These are phyloP conservation scores for Irineochytrium annulatum DNA, from an alignment of 192 early-diverging fungal genomes.

Conservation along the genomic window DNA sequence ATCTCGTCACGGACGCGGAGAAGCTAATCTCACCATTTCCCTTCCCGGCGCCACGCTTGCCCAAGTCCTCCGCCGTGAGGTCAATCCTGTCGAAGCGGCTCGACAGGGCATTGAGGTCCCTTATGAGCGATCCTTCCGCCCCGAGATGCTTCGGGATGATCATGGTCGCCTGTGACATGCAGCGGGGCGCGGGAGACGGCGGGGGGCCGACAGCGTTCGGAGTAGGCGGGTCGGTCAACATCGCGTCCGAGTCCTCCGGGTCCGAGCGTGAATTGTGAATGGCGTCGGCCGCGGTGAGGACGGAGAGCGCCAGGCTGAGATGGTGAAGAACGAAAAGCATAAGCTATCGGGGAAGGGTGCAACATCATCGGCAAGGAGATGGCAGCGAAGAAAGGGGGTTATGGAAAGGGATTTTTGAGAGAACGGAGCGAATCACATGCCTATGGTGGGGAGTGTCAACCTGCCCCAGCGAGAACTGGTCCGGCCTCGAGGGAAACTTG, in stretches of 20 bases:
- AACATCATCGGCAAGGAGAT: background rate
- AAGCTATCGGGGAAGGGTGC: conserved; percentile 3
- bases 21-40: no score
- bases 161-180: background rate
- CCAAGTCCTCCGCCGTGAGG: no score
- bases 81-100: no score
- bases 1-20: no score
- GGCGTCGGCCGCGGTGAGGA: background rate
- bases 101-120: background rate
- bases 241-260: background rate
- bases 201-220: background rate
- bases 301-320: background rate
- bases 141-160: background rate
- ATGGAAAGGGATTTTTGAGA: no score
- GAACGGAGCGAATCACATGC: conserved; percentile 17
- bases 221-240: background rate
- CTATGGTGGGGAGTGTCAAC: conserved; percentile 43
- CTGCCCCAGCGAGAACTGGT: conserved; percentile 36
- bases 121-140: background rate
- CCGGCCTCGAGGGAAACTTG: conserved; percentile 29
- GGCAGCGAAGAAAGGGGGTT: no score
- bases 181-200: background rate
- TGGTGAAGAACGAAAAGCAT: background rate
- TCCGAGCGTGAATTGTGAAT: background rate
- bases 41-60: no score